Evolutionary conservation across 176 grass and related monocot species (phyloP).

Genomic region (Leersia perrieri): DNA sequence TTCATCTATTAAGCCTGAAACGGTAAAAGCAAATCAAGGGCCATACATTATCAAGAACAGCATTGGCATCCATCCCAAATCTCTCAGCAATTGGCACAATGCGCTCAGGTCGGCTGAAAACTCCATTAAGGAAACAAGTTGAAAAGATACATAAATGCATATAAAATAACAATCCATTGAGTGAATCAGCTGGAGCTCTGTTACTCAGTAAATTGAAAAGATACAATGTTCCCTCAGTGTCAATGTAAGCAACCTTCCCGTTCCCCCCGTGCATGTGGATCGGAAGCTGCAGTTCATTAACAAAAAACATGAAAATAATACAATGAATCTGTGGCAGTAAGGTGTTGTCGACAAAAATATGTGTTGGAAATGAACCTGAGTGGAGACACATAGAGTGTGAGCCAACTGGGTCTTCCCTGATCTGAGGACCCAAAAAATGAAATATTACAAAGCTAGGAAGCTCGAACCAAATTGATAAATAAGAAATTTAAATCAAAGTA

Average conservation of each 20-base stretch:
- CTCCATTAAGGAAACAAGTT: constrained; percentile 47
- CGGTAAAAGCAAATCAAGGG: constrained; percentile 24
- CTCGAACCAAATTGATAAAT: constrained; percentile 15
- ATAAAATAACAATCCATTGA: constrained; percentile 9
- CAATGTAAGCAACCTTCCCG: constrained; percentile 82
- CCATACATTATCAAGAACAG: constrained; percentile 82
- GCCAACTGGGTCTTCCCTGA: constrained; percentile 91
- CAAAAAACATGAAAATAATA: not conserved
- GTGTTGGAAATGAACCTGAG: constrained; percentile 43
- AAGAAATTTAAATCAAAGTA: not conserved
- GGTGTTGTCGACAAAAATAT: not conserved
- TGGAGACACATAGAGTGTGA: constrained; percentile 78
- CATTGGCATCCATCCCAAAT: constrained; percentile 88
- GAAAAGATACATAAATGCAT: not conserved
- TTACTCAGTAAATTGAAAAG: constrained; percentile 24
- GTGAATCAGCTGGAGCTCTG: not conserved
- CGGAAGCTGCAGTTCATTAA: constrained; percentile 59
- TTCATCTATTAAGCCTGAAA: not conserved
- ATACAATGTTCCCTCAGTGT: constrained; percentile 82
- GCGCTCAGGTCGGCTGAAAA: constrained; percentile 72
- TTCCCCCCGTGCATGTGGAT: constrained; percentile 85
- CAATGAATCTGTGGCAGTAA: not conserved
- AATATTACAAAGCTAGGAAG: not conserved
- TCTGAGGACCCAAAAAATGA: constrained; percentile 37
- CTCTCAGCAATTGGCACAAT: constrained; percentile 94